These are phyloP conservation scores for Neospora caninum DNA, from an alignment of 169 alveolate species.

Conservation along the genomic window DNA sequence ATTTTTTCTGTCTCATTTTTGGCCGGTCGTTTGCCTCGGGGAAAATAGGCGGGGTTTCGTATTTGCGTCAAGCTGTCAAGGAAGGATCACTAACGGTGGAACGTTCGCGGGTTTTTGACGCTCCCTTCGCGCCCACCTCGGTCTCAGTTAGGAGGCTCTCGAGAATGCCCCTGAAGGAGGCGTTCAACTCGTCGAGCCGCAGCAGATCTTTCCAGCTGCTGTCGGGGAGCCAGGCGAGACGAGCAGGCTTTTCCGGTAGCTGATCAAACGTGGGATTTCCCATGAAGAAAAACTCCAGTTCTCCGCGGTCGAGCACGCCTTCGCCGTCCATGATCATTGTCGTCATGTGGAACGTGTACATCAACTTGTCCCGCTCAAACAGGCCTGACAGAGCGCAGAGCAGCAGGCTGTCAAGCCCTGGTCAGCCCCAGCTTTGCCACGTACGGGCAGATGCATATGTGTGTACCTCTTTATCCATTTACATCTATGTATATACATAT, in stretches of 20 bases:
- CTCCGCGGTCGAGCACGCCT: constrained; percentile 85
- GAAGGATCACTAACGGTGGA: too few relatives aligned
- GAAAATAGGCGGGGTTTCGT: too few relatives aligned
- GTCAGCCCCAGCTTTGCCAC: too few relatives aligned
- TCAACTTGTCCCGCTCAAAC: constrained; percentile 91
- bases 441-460: neutral
- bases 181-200: constrained; percentile 83
- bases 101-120: too few relatives aligned
- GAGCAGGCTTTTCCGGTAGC: constrained; percentile 78
- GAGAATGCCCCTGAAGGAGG: constrained; percentile 71
- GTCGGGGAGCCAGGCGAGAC: constrained; percentile 91
- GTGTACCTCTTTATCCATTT: neutral
- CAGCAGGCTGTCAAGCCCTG: neutral
- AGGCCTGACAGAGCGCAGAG: constrained; percentile 66
- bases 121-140: constrained; percentile 2
- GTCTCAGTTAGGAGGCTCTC: constrained; percentile 56
- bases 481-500: neutral
- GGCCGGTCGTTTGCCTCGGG: neutral
- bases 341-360: constrained; percentile 94
- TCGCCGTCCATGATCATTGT: constrained; percentile 92
- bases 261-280: constrained; percentile 90
- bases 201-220: constrained; percentile 94
- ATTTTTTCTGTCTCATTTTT: too few relatives aligned
- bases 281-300: constrained; percentile 93
- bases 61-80: too few relatives aligned